Base-by-base conservation (phyloP, 2,329 filamentous ascomycete species). In the Pseudogymnoascus verrucosus region DNA sequence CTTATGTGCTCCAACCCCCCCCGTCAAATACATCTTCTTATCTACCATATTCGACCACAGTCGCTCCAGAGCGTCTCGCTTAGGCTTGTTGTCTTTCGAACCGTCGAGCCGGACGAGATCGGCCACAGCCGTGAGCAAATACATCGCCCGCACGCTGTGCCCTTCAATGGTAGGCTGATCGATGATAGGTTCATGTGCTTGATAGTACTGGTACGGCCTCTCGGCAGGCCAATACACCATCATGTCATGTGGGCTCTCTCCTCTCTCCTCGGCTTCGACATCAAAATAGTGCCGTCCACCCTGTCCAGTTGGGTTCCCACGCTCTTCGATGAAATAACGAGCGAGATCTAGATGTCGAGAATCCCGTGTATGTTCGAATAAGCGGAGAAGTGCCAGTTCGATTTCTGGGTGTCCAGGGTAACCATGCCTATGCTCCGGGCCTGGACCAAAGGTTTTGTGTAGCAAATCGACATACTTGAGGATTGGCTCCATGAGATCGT, bases 1-100 rank as follows among this genome's bases (percentile, higher is more conserved):
- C 67, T 80, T 77, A 42, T 84, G 78, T 0, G 76, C 80, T 0
- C 85, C 85, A 60, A 87, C 81, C 0, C 84, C 84, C 1, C 84
- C 85, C 0, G 85, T 88, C 14, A 85, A 69, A 64, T 85, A 88
- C 80, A 87, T 84, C 69, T 86, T 87, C 63, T 78, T 78, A 42
- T 82, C 76, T 0, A 84, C 78, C 82, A 86, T 86, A 66, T 86
- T 85, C 34, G 78, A 70, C 84, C 84, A 88, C 3, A 87, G 72
- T 6, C 78, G 74, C 23, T 75, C 70, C 0, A 86, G 68, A 1
- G 82, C 75, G 0, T 71, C 69, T 37, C 60, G 51, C 36, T 67
- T 65, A 28, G 60, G 28, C 23, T 42, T 23, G 2, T 40, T 21
- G 2, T 28, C 14, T 19, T 54, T 31, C 16, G 5, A 6, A 14